Conservation (phyloP, 257 asterid species). For the Ehretia macrophylla region DNA sequence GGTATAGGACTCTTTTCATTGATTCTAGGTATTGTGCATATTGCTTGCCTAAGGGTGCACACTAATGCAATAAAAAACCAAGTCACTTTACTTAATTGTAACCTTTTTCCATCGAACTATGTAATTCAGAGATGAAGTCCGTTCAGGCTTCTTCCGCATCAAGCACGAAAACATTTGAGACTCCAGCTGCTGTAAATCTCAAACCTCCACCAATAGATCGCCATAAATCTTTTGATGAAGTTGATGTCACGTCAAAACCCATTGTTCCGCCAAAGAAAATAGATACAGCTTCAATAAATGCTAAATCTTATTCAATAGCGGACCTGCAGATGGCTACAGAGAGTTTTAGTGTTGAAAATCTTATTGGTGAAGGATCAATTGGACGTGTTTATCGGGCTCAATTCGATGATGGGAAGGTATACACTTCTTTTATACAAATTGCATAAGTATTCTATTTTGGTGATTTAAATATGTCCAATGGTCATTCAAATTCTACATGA, state of each 20-base stretch:
- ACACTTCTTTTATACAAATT: background rate
- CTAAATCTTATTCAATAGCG: slow-evolving; percentile 67
- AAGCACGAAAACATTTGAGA: slow-evolving; percentile 47
- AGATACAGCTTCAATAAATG: slow-evolving; percentile 48
- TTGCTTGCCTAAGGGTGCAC: too few species aligned
- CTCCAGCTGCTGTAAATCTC: slow-evolving; percentile 56
- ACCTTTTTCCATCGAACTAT: too few species aligned
- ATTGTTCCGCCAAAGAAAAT: slow-evolving; percentile 59
- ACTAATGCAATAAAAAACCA: too few species aligned
- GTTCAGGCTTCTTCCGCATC: slow-evolving; percentile 43
- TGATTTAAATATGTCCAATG: too few species aligned
- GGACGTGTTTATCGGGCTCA: slow-evolving; percentile 89
- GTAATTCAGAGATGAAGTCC: slow-evolving; percentile 69
- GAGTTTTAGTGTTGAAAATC: slow-evolving; percentile 74
- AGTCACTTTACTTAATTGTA: too few species aligned
- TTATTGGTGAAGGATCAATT: slow-evolving; percentile 85
- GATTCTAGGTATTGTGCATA: too few species aligned
- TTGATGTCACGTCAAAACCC: slow-evolving; percentile 54
- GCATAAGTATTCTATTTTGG: too few species aligned
- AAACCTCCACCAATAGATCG: slow-evolving; percentile 80
- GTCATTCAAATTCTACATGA: too few species aligned
- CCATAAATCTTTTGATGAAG: slow-evolving; percentile 78
- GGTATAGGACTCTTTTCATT: too few species aligned
- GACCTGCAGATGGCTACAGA: slow-evolving; percentile 93
- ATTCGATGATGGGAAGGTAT: slow-evolving; percentile 74